These are phyloP conservation scores for Pinus tabuliformis DNA, from an alignment of 75 land plant species.

Conservation along the genomic window DNA sequence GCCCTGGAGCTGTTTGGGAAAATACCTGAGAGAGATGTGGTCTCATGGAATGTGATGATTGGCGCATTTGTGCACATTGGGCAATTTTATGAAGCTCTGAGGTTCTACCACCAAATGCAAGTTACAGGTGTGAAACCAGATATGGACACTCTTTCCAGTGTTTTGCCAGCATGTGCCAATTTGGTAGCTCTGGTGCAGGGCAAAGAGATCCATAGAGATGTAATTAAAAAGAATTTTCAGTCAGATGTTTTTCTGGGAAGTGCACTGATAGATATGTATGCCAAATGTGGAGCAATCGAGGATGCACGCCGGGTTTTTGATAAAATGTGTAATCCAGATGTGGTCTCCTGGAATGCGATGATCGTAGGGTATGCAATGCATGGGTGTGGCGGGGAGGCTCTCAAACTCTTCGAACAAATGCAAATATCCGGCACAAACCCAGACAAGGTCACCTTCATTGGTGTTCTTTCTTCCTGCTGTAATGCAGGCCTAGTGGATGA, in stretches of 20 bases:
- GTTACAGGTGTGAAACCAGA: conserved; percentile 9
- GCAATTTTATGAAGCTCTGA: conserved; percentile 3
- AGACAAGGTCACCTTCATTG: conserved; percentile 37
- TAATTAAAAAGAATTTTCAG: neutral
- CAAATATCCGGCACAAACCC: conserved; percentile 12
- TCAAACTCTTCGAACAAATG: conserved; percentile 36
- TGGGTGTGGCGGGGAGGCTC: conserved; percentile 20
- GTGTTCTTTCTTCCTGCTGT: conserved; percentile 33
- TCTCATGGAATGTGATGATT: conserved; percentile 9
- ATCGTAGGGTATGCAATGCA: conserved; percentile 38
- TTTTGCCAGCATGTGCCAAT: conserved; percentile 18
- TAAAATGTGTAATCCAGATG: conserved; percentile 15
- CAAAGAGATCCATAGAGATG: conserved; percentile 7
- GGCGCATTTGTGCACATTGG: neutral
- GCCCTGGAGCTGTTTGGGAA: conserved; percentile 11
- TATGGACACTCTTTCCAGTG: neutral
- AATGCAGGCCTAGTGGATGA: conserved; percentile 4
- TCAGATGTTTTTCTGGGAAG: conserved; percentile 14
- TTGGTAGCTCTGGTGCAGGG: conserved; percentile 8
- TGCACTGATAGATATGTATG: conserved; percentile 43
- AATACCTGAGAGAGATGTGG: conserved; percentile 8
- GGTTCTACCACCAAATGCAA: neutral
- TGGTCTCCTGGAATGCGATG: conserved; percentile 48
- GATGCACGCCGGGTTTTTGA: conserved; percentile 24
- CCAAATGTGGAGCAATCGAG: conserved; percentile 32